Base-by-base conservation (phyloP, 208 protist species). In the Strigomonas galati region DNA sequence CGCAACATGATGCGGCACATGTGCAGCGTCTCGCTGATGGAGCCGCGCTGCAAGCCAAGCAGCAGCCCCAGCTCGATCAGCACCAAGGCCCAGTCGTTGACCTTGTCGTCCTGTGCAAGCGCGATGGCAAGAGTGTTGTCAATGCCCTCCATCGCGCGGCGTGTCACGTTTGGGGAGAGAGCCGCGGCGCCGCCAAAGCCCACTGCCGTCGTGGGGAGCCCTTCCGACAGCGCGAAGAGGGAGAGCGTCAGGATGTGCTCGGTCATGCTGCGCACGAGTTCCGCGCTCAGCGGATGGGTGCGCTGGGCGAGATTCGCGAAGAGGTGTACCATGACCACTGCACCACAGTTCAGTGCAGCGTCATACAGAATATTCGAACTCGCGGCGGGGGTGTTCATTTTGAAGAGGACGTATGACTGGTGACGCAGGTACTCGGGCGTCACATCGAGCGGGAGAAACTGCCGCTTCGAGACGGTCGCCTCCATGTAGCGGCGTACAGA, bases 301-400 rank as follows among this genome's bases (percentile, higher is more conserved):
- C 60, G 24, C 71, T 70, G 27, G 65, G 80, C 19, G 72, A 71
- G 37, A 59, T 58, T 21, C 65, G 35, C 43, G 28, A 73, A 72
- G 64, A 93, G 76, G 65, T 92, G 84, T 57, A 90, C 76, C 27
- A 95, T 74, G 51, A 93, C 78, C 21, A 92, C 79, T 5, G 82
- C 86, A n/a, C 89, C 86, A 67, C 84, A 93, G 68, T 91, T 89
- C 26, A 93, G 66, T 0, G 83, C 74, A 5, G 81, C 86, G 55
- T 93, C 84, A 67, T 79, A 37, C 32, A 37, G 32, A 12, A 37
- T 37, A 37, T 37, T 37, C 6, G 32, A 37, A 9, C 32, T 37
- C 32, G 32, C 9, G 32, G 32, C 32, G 6, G 32, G 32, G 32
- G 6, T 37, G 32, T 37, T 37, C 32, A 37, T 37, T 9, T 37